These are phyloP conservation scores for Cercospora citrullina DNA, from an alignment of 2,329 filamentous ascomycete genomes.

Conservation along the genomic window DNA sequence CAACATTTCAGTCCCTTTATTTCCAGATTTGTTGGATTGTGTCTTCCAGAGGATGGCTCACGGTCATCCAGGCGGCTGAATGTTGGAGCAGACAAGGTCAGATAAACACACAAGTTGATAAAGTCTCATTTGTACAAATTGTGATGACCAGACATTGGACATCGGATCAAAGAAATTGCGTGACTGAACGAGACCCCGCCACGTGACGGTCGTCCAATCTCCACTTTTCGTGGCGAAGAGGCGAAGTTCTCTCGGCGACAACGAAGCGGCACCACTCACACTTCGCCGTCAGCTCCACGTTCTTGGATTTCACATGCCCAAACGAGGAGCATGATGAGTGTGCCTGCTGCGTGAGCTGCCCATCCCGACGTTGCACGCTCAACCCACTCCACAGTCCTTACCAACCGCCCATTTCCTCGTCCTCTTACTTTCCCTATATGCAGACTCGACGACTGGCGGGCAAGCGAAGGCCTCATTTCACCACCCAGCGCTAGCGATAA, in stretches of 20 bases:
- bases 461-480: slow-evolving; percentile 6
- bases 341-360: not conserved
- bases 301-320: slow-evolving; percentile 3
- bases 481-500: not conserved
- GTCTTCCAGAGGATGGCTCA: too few species aligned
- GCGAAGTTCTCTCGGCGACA: not conserved
- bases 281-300: slow-evolving; percentile 1
- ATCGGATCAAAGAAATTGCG: not conserved
- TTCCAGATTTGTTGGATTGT: too few species aligned
- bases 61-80: too few species aligned
- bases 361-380: not conserved
- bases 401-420: not conserved
- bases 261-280: not conserved
- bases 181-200: not conserved
- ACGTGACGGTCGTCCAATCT: not conserved
- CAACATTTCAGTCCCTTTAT: too few species aligned
- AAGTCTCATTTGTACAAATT: too few species aligned
- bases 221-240: slow-evolving; percentile 6
- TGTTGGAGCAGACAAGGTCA: too few species aligned
- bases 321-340: slow-evolving; percentile 5
- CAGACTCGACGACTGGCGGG: not conserved
- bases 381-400: not conserved
- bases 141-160: too few species aligned
- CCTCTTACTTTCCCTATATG: not conserved
- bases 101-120: too few species aligned